Evolutionary conservation across 495 filamentous ascomycete species (phyloP), one percentile per base, ranked within the genome.

Genomic region (Jackrogersella multiformis): DNA sequence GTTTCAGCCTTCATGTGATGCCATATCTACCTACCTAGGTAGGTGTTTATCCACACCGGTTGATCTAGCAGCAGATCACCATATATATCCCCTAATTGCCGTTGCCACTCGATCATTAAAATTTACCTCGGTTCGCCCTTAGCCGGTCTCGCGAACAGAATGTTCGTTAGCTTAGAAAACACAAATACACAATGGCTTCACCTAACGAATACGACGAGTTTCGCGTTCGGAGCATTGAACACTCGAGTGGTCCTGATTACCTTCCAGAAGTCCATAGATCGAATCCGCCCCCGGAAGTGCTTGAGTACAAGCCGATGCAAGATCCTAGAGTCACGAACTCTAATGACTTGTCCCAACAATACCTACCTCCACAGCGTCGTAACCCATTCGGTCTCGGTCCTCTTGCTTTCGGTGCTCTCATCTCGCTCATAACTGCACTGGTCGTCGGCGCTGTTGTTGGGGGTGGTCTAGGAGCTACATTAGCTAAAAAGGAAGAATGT

Each of bases 311-410:
- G 35, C 21, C 52, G 4, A 15, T 10, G 10, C 18, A 24, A 56
- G 34, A 5, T n/a, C 13, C 4, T 4, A 9, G 15, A 42, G 9
- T 16, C 15, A 5, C 23, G 10, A 6, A 26, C 10, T 4, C 20
- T n/a, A 26, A 18, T 28, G 20, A 7, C 20, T 13, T n/a, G 16
- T 9, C 44, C 20, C 1, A 48, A 26, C 44, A 9, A 24, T 8
- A 13, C 21, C 10, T 28, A 48, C 15, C 3, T 8, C 9, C 18
- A 26, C 9, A 26, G 5, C 5, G 23, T 10, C 52, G 35, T 1
- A 56, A 56, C 35, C 52, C 52, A 7, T 56, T 56, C 16, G 21
- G 20, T 6, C 52, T 56, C 9, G 28, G 21, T 15, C 36, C 36
- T n/a, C 2, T 56, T 20, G 34, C 52, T 35, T 56, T 56, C 52